Base-by-base conservation (phyloP, 2,329 filamentous ascomycete genomes). In the Zymoseptoria tritici region DNA sequence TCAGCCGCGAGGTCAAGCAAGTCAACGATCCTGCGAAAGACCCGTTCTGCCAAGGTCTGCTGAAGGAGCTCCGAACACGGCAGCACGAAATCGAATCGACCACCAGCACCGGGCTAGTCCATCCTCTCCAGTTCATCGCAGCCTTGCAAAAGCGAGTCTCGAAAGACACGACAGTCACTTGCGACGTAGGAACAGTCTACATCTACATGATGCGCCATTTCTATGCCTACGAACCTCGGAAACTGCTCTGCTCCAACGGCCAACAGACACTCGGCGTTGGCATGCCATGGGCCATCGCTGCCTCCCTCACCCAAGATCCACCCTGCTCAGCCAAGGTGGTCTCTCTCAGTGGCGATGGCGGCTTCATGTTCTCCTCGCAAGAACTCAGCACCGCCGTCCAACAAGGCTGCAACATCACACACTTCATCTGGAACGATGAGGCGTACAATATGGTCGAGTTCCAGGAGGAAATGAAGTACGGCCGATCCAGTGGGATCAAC, bases 401-500 rank as follows among this genome's bases (percentile, higher is more conserved):
- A 62, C 77, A 80, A 54, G 71, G 73, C 7, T 80, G 78, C 67
- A 74, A 80, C 59, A 79, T 80, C 64, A 79, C 78, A 19, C 78
- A 80, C 64, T 80, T 80, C 61, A 72, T 80, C 62, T 80, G 78
- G 77, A 80, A 80, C 65, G 78, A 80, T 62, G 75, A 75, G 52
- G 74, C 73, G 29, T 80, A 77, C 68, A 80, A 80, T 65, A 80
- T 80, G 78, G 77, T 80, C 4, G 75, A 80, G 68, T 80, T 80
- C 65, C 78, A 80, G 63, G 78, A 80, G 68, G 76, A 78, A 59
- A 74, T 77, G 68, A 80, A 80, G 68, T 80, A 80, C 64, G 78
- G 78, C 2, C 72, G 78, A 24, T 74, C 71, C 26, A 71, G 71
- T 7, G 78, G 78, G 16, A 75, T 80, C 57, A 73, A 75, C 46